A percentile compares a stretch with the other conserved stretches of the same genome.
phyloP scores from a whole-genome alignment of 305 asterid genomes.

The Fraxinus paxiana region DNA sequence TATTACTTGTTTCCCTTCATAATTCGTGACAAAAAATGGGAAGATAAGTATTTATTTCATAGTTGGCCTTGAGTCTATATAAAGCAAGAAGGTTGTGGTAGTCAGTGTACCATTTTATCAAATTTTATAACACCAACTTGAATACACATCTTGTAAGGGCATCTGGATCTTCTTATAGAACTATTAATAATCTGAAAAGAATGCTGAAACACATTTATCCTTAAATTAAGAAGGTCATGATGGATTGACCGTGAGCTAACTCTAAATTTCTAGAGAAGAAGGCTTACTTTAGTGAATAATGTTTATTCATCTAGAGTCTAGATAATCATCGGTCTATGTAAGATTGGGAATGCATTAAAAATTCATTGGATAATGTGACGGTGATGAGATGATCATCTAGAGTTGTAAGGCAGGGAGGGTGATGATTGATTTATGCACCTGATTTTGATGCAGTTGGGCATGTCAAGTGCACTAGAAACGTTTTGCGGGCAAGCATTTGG shows the following conservation, averaged over 20 bases:
- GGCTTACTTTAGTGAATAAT: not conserved
- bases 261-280: not conserved
- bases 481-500: slow-evolving; percentile 79
- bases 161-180: not conserved
- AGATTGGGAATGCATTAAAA: not conserved
- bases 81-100: not conserved
- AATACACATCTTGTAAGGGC: not conserved
- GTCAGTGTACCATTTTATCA: not conserved
- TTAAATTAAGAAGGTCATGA: not conserved
- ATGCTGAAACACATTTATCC: not conserved
- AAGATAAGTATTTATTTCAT: not conserved
- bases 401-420: not conserved
- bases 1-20: not conserved
- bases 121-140: not conserved
- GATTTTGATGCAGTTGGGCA: slow-evolving; percentile 39
- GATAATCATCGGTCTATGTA: not conserved
- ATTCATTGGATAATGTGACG: not conserved
- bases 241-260: not conserved
- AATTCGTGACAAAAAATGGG: not conserved
- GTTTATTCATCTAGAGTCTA: not conserved
- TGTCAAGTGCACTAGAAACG: slow-evolving; percentile 68
- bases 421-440: not conserved
- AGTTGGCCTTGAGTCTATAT: not conserved
- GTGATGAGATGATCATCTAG: not conserved
- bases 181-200: not conserved